A percentile compares a stretch with the other conserved stretches of the same genome.
Evolutionary conservation across 2,329 filamentous ascomycete species (phyloP).

Genomic region (Talaromyces sp.): DNA sequence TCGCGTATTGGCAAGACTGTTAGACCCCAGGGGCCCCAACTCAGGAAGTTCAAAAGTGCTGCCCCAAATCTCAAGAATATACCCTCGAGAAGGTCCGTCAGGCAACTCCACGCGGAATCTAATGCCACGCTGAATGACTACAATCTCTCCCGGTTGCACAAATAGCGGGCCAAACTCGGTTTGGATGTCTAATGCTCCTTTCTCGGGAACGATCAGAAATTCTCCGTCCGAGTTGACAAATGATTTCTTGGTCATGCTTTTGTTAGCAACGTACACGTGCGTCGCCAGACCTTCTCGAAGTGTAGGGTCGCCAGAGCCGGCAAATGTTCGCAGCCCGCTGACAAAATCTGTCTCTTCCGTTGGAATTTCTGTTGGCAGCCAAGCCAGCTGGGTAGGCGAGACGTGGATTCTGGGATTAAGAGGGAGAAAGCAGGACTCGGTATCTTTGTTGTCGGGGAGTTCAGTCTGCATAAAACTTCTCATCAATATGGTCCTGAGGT

Average conservation of each 20-base stretch:
- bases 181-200: constrained; percentile 60
- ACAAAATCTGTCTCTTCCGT: constrained; percentile 50
- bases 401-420: constrained; percentile 51
- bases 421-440: constrained; percentile 27
- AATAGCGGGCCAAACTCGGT: constrained; percentile 61
- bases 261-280: constrained; percentile 51
- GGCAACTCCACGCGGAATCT: constrained; percentile 57
- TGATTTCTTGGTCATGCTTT: constrained; percentile 51
- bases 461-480: constrained; percentile 32
- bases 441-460: constrained; percentile 36
- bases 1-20: constrained; percentile 58
- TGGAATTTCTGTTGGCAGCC: constrained; percentile 53
- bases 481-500: neutral
- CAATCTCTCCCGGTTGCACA: constrained; percentile 63
- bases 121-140: constrained; percentile 61
- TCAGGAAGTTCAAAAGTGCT: constrained; percentile 61
- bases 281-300: constrained; percentile 52
- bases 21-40: constrained; percentile 60
- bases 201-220: constrained; percentile 58
- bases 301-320: constrained; percentile 52
- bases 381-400: constrained; percentile 50
- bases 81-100: constrained; percentile 57
- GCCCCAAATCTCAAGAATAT: constrained; percentile 62
- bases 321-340: constrained; percentile 48
- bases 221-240: constrained; percentile 62